Evolutionary conservation across 225 moss, liverwort and hornwort genomes (phyloP), one percentile per base, ranked within the genome.

Genomic region (Rhytidiadelphus loreus): DNA sequence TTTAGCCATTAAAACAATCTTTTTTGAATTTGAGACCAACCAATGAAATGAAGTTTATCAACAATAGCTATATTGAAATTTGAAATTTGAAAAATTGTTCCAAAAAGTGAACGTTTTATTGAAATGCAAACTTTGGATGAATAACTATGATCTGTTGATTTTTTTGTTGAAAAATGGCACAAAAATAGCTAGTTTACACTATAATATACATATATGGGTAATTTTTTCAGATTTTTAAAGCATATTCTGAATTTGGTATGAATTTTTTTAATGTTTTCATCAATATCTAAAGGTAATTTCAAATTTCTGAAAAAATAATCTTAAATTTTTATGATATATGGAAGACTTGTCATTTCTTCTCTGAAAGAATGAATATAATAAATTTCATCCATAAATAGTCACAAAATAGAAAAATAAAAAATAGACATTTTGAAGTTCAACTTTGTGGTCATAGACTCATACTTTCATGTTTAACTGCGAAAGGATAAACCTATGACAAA

Each of bases 381-480:
- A 5, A 3, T 4, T 75, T 32, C 19, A 75, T 50, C 19, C 6
- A 21, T 32, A 33, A 33, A 33, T 74, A 74, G 17, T 32, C 1
- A 35, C 52, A 33, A 35, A 76, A 18, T 52, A 7, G 13, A 35
- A 76, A 41, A 46, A 33, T 6, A 33, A 12, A 52, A 3, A 76
- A 5, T 8, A 3, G 1, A 52, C 8, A 33, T 52, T 53, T 53
- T 35, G 5, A 77, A 53, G 35, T 35, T 77, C 33, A 52, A 53
- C 3, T 35, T 4, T 0, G 6, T 22, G 8, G 19, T 20, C 11
- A 32, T 48, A 0, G 74, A 2, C 12, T 32, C 0, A 0, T 73
- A 3, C 3, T 73, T 30, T 32, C 2, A 74, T 4, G 0, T 32
- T 74, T 74, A 18, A 6, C 0, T 2, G 2, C n/a, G 7, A 73